phyloP scores from a whole-genome alignment of 257 asterid species.

The Ocimum tenuiflorum region DNA sequence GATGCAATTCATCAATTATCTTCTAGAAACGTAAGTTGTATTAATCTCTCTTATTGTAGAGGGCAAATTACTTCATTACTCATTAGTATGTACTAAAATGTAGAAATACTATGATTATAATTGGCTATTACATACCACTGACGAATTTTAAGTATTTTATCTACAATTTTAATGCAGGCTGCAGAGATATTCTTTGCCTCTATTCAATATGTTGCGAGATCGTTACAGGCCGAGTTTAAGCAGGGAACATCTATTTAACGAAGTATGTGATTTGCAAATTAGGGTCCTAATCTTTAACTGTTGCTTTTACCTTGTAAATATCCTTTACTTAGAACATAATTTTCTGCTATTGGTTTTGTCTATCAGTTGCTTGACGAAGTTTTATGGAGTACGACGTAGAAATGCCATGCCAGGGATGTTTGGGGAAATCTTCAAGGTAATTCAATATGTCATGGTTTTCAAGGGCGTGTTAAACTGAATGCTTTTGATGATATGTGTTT shows the following conservation, averaged over 20 bases:
- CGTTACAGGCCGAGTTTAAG: conserved; percentile 55
- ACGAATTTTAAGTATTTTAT: conserved; percentile 10
- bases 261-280: conserved; percentile 39
- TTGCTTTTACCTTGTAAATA: background rate
- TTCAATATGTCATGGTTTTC: too few species aligned
- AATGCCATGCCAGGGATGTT: conserved; percentile 87
- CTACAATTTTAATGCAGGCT: conserved; percentile 41
- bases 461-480: too few species aligned
- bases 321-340: too few species aligned
- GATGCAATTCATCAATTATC: conserved; percentile 66
- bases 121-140: too few species aligned
- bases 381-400: conserved; percentile 71
- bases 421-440: conserved; percentile 85
- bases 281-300: background rate
- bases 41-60: conserved; percentile 3
- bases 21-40: conserved; percentile 62
- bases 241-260: conserved; percentile 64
- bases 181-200: conserved; percentile 93
- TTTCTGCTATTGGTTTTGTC: too few species aligned
- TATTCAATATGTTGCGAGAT: conserved; percentile 76
- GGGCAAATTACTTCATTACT: background rate
- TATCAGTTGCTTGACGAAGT: conserved; percentile 80
- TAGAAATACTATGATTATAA: background rate
- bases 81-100: background rate
- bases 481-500: too few species aligned